phyloP scores from a whole-genome alignment of 768 basidiomycete species.

The Myochromella boudieri region DNA sequence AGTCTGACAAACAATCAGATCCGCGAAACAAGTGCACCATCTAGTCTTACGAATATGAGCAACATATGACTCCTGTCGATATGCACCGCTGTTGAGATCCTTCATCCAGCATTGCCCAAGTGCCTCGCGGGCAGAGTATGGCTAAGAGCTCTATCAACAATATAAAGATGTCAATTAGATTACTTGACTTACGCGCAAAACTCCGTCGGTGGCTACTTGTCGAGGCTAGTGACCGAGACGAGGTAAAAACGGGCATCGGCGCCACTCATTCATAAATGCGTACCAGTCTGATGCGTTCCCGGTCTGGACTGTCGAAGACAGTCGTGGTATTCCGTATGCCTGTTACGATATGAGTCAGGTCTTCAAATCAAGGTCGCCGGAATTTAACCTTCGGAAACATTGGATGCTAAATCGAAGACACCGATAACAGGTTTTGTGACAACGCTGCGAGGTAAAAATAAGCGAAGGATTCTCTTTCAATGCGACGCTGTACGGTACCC shows the following conservation, averaged over 20 bases:
- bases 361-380: background rate
- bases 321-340: slow-evolving; percentile 98
- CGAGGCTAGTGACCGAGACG: slow-evolving; percentile 60
- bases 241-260: background rate
- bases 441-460: slow-evolving; percentile 45
- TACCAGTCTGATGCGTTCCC: slow-evolving; percentile 84
- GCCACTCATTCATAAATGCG: background rate
- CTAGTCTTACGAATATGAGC: slow-evolving; percentile 75
- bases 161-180: background rate
- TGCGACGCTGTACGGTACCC: slow-evolving; percentile 54
- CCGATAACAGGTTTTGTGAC: slow-evolving; percentile 98
- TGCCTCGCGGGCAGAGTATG: slow-evolving; percentile 88
- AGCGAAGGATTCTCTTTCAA: background rate
- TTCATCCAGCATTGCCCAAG: slow-evolving; percentile 97
- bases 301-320: slow-evolving; percentile 89
- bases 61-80: slow-evolving; percentile 81
- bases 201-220: slow-evolving; percentile 82
- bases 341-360: slow-evolving; percentile 25
- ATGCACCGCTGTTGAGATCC: slow-evolving; percentile 88
- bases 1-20: slow-evolving; percentile 41
- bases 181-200: slow-evolving; percentile 66
- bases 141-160: slow-evolving; percentile 40
- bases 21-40: background rate
- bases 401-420: slow-evolving; percentile 93
- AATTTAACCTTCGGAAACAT: slow-evolving; percentile 80